Evolutionary conservation across 495 filamentous ascomycete species (phyloP).

Genomic region (Aspergillus carlsbadensis): DNA sequence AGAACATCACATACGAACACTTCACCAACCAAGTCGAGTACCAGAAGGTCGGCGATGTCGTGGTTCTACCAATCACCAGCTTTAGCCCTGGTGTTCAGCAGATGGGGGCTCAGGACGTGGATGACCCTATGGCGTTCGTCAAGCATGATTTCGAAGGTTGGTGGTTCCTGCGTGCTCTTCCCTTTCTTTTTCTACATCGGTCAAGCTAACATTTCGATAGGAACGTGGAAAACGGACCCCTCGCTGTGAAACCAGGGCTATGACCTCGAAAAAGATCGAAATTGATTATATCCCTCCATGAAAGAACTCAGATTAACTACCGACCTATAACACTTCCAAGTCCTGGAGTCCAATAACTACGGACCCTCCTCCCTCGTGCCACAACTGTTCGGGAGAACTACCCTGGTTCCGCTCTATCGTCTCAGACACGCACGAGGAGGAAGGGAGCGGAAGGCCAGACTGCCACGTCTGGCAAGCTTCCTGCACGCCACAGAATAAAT

Average conservation of each 20-base stretch:
- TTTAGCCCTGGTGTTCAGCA: constrained; percentile 94
- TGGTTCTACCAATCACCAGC: constrained; percentile 92
- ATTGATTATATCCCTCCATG: no score
- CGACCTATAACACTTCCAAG: no score
- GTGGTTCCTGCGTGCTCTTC: constrained; percentile 9
- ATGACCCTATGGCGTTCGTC: constrained; percentile 97
- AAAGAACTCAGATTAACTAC: no score
- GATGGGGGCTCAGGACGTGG: constrained; percentile 87
- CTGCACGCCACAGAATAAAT: no score
- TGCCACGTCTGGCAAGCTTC: no score
- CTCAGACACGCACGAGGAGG: no score
- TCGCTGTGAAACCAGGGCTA: constrained; percentile 25
- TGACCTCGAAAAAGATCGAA: no score
- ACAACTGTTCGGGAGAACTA: no score
- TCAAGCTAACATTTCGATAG: constrained; percentile 37
- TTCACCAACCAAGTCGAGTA: constrained; percentile 82
- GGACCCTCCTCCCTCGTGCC: no score
- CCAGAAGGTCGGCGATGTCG: constrained; percentile 91
- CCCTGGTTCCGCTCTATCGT: no score
- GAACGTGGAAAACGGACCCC: constrained; percentile 75
- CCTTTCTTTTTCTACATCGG: background rate
- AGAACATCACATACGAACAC: constrained; percentile 79
- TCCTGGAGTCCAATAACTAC: no score
- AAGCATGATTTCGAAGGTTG: constrained; percentile 95
- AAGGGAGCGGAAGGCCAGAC: no score